Conservation (phyloP, 225 moss, liverwort and hornwort genomes). For the Thuidium tamariscinum region DNA sequence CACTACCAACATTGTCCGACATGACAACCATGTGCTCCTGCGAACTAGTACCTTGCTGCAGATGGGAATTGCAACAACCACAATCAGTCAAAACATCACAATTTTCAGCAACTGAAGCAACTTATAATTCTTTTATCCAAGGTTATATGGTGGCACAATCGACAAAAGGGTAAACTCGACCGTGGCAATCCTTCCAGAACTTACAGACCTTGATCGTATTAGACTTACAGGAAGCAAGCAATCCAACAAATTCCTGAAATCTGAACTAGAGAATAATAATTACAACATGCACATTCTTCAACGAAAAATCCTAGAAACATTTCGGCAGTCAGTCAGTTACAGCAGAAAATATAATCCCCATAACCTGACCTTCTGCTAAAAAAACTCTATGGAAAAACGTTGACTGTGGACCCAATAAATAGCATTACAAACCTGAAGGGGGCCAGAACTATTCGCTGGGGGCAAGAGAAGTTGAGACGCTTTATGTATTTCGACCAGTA, state of each 20-base stretch:
- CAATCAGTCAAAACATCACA: too few species aligned
- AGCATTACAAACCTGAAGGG: constrained; percentile 25
- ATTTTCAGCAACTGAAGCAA: neutral
- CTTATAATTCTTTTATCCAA: neutral
- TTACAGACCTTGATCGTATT: neutral
- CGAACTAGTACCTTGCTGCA: constrained; percentile 27
- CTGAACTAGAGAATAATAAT: neutral
- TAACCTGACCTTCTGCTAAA: neutral
- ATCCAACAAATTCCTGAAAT: neutral
- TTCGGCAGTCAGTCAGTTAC: neutral
- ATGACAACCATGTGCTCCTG: constrained; percentile 47
- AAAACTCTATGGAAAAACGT: neutral
- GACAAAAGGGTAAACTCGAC: neutral
- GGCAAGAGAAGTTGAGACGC: constrained; percentile 36
- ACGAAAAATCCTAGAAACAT: neutral
- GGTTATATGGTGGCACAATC: neutral
- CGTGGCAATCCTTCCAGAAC: neutral
- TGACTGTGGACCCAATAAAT: neutral
- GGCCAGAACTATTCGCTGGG: constrained; percentile 16
- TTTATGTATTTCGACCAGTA: constrained; percentile 47
- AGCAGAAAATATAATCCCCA: neutral
- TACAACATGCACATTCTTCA: neutral
- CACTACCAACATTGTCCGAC: constrained; percentile 36
- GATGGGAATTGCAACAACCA: neutral
- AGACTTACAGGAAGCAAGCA: neutral